A percentile compares a stretch with the other conserved stretches of the same genome.
Conservation (phyloP, 768 basidiomycete species). For the Suillus spraguei region DNA sequence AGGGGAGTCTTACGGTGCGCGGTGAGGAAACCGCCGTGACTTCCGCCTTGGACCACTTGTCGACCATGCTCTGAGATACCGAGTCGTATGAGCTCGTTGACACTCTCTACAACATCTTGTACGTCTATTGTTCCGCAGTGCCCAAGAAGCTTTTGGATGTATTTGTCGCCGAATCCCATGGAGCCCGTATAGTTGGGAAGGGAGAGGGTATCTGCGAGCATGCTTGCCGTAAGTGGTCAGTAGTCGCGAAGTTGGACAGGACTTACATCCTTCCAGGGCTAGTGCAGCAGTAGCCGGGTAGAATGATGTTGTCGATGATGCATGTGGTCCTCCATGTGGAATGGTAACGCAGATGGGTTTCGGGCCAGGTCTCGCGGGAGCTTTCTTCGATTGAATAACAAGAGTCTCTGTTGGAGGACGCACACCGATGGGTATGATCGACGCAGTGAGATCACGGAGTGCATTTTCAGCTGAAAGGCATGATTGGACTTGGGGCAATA, state of each 20-base stretch:
- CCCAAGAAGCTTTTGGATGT: constrained; percentile 56
- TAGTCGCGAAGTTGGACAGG: neutral
- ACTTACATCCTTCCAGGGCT: constrained; percentile 64
- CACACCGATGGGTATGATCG: constrained; percentile 51
- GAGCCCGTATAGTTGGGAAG: constrained; percentile 71
- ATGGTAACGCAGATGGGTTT: constrained; percentile 50
- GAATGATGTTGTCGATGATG: constrained; percentile 49
- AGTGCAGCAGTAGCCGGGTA: constrained; percentile 43
- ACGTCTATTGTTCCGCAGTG: constrained; percentile 68
- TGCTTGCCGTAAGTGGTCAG: neutral
- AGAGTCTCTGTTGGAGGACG: constrained; percentile 55
- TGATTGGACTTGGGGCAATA: neutral
- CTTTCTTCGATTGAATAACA: constrained; percentile 40
- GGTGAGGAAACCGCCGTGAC: constrained; percentile 69
- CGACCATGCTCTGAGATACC: constrained; percentile 54
- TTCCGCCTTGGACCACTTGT: constrained; percentile 63
- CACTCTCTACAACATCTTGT: constrained; percentile 59
- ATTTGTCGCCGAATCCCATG: constrained; percentile 64
- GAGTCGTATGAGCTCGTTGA: constrained; percentile 49
- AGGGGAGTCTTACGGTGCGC: constrained; percentile 50
- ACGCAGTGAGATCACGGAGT: constrained; percentile 42
- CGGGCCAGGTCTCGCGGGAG: constrained; percentile 16
- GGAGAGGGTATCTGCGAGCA: constrained; percentile 53
- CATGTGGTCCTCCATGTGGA: constrained; percentile 70
- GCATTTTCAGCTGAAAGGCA: constrained; percentile 41